Evolutionary conservation across 1,284 basidiomycete species (phyloP).

Genomic region (Grifola frondosa): DNA sequence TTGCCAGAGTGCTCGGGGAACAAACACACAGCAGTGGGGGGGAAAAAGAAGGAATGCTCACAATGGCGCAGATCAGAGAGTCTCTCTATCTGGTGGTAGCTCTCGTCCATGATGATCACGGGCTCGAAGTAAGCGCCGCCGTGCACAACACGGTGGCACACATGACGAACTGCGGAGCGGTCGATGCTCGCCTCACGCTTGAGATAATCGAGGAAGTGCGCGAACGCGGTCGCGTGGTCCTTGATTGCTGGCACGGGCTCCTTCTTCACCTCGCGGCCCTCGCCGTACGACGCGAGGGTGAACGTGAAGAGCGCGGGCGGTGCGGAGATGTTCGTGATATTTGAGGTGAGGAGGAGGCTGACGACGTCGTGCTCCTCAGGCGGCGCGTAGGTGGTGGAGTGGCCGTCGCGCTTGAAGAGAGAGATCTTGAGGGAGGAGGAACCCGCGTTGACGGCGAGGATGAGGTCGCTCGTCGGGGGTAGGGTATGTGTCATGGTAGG

Average conservation of each 20-base stretch:
- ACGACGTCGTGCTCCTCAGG: conserved; percentile 35
- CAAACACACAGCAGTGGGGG: background rate
- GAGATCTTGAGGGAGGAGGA: conserved; percentile 79
- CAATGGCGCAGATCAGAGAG: conserved; percentile 81
- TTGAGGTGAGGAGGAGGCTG: conserved; percentile 47
- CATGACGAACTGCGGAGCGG: conserved; percentile 44
- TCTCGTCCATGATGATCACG: conserved; percentile 62
- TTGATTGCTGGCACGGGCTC: conserved; percentile 40
- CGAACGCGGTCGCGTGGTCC: conserved; percentile 65
- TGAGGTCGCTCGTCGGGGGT: conserved; percentile 25
- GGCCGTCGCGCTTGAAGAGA: conserved; percentile 37
- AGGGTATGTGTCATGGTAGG: background rate
- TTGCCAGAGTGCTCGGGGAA: background rate
- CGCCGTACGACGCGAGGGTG: conserved; percentile 27
- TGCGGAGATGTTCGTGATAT: conserved; percentile 55
- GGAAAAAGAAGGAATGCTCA: conserved; percentile 38
- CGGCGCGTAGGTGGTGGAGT: background rate
- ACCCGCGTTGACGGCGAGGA: conserved; percentile 69
- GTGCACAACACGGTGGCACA: conserved; percentile 81
- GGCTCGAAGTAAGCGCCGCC: conserved; percentile 75
- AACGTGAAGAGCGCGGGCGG: conserved; percentile 54
- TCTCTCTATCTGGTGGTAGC: conserved; percentile 67
- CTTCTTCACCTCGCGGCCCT: conserved; percentile 34
- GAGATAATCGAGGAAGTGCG: conserved; percentile 57
- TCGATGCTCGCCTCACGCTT: conserved; percentile 44